Conservation (phyloP, 371 early-diverging fungal genomes). For the Zychaea mexicana region DNA sequence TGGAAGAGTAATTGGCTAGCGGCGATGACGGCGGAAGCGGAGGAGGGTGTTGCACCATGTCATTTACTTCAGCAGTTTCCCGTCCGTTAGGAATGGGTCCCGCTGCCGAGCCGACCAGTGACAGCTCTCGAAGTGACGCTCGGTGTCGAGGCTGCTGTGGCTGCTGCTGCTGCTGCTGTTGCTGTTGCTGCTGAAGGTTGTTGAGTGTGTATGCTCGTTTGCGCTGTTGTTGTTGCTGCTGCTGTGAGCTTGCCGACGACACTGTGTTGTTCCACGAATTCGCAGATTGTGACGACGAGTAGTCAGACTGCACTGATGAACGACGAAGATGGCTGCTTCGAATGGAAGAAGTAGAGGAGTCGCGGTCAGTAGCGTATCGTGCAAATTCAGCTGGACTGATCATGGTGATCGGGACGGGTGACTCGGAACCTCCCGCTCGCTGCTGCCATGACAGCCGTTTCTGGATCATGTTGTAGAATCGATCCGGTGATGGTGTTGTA, state of each 20-base stretch:
- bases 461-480: constrained; percentile 45
- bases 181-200: constrained; percentile 21
- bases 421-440: constrained; percentile 37
- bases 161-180: constrained; percentile 12
- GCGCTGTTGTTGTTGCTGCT: constrained; percentile 23
- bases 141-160: constrained; percentile 30
- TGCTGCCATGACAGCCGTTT: constrained; percentile 41
- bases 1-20: constrained; percentile 16
- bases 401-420: constrained; percentile 43
- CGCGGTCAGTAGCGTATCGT: constrained; percentile 44
- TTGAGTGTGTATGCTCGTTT: constrained; percentile 26
- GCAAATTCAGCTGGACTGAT: constrained; percentile 47
- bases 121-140: constrained; percentile 39
- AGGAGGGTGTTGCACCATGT: constrained; percentile 9
- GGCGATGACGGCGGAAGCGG: constrained; percentile 26
- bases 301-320: constrained; percentile 48
- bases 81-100: constrained; percentile 10
- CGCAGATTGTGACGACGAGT: constrained; percentile 37
- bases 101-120: constrained; percentile 10
- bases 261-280: constrained; percentile 31
- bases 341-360: constrained; percentile 54
- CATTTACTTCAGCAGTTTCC: not conserved
- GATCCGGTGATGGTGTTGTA: constrained; percentile 35
- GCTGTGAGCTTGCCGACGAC: constrained; percentile 19
- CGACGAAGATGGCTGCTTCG: constrained; percentile 49